A percentile compares a stretch with the other conserved stretches of the same genome.
Evolutionary conservation across 2,329 filamentous ascomycete species (phyloP).

Genomic region (Drechslerella coelobrocha): DNA sequence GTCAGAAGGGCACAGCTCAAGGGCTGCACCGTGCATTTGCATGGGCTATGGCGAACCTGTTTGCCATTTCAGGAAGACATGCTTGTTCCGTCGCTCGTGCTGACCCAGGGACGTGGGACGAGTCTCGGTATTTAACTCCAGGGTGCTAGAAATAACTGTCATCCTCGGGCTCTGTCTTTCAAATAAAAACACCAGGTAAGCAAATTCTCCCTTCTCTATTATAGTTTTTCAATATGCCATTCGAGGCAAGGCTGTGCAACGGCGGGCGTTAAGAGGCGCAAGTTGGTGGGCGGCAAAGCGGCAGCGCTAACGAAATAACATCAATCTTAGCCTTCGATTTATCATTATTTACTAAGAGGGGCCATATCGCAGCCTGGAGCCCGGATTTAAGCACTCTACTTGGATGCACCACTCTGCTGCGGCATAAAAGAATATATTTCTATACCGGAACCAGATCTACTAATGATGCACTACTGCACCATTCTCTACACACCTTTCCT

Average conservation of each 20-base stretch:
- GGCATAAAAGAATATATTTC: conserved; percentile 23
- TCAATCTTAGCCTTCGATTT: background rate
- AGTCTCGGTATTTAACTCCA: background rate
- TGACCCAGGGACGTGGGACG: too few species aligned
- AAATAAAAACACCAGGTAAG: background rate
- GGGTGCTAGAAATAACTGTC: background rate
- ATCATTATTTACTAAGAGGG: background rate
- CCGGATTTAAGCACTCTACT: background rate
- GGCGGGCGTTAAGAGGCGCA: background rate
- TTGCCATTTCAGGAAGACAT: background rate
- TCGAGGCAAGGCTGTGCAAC: background rate
- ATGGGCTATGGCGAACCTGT: background rate
- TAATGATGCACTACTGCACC: conserved; percentile 15
- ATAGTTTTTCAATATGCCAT: background rate
- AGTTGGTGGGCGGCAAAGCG: background rate
- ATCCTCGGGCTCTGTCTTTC: background rate
- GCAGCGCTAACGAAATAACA: background rate
- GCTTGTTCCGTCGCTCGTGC: background rate
- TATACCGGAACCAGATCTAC: conserved; percentile 20
- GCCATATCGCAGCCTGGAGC: background rate
- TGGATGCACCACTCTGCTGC: conserved; percentile 17
- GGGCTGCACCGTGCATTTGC: background rate
- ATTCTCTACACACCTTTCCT: conserved; percentile 20
- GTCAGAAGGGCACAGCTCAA: background rate
- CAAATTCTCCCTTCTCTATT: background rate